Evolutionary conservation across 495 filamentous ascomycete species (phyloP).

Genomic region (Neurospora sp.): DNA sequence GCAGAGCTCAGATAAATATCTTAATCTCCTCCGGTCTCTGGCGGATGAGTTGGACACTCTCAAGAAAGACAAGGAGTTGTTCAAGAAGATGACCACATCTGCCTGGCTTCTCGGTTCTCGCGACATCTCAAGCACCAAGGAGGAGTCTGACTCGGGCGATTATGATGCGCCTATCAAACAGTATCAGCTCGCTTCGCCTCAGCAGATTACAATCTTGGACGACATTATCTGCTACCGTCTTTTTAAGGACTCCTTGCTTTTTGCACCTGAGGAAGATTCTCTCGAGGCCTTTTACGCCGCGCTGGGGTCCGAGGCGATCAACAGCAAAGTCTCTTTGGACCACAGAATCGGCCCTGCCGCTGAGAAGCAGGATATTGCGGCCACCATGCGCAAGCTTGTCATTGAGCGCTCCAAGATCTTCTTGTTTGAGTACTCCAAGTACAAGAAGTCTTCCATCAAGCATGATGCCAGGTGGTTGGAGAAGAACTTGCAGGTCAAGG

Average conservation of each 20-base stretch:
- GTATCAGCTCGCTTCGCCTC: conserved; percentile 60
- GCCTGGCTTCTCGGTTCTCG: conserved; percentile 71
- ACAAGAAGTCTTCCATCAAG: conserved; percentile 57
- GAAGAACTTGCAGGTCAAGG: conserved; percentile 67
- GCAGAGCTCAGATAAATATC: conserved; percentile 72
- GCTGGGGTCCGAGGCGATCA: conserved; percentile 49
- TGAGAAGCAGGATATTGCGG: conserved; percentile 36
- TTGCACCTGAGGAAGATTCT: conserved; percentile 76
- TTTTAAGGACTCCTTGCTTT: conserved; percentile 72
- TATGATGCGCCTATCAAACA: conserved; percentile 52
- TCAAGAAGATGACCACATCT: conserved; percentile 62
- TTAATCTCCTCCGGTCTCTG: conserved; percentile 67
- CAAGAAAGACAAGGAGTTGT: conserved; percentile 68
- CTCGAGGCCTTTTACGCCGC: conserved; percentile 75
- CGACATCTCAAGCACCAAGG: conserved; percentile 60
- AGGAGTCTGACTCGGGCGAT: conserved; percentile 27
- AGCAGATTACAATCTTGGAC: conserved; percentile 69
- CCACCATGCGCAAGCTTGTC: conserved; percentile 63
- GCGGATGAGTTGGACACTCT: conserved; percentile 57
- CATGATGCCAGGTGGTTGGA: conserved; percentile 85
- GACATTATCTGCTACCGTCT: conserved; percentile 74
- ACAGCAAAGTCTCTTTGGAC: conserved; percentile 50
- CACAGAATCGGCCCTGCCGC: conserved; percentile 40
- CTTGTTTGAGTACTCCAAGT: conserved; percentile 55
- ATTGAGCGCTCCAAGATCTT: conserved; percentile 82